Percentiles rank a stretch among this genome's conserved stretches.
Conservation (phyloP, 2,329 filamentous ascomycete species). For the Lachnellula hyalina region DNA sequence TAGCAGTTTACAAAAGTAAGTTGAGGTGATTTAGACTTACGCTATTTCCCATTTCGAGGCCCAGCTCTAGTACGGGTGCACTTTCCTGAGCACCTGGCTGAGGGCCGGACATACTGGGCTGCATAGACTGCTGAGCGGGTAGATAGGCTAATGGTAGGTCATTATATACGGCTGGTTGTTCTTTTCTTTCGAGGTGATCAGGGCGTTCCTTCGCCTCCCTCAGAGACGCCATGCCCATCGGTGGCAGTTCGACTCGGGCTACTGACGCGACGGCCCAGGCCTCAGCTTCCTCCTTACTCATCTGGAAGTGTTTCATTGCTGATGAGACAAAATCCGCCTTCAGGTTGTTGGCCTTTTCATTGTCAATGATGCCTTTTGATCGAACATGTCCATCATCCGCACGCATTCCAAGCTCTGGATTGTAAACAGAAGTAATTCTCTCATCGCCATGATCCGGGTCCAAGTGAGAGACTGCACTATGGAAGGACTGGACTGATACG, state of each 20-base stretch:
- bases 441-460: background rate
- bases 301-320: background rate
- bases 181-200: too few relatives aligned
- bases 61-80: slow-evolving; percentile 12
- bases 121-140: slow-evolving; percentile 62
- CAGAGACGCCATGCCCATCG: background rate
- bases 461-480: background rate
- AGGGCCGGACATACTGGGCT: slow-evolving; percentile 44
- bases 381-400: background rate
- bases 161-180: slow-evolving; percentile 22
- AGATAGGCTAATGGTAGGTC: slow-evolving; percentile 58
- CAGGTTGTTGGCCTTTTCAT: background rate
- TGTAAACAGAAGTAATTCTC: background rate
- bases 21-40: too few relatives aligned
- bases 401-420: background rate
- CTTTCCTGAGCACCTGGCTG: slow-evolving; percentile 29
- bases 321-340: background rate
- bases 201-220: background rate
- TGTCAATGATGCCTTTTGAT: background rate
- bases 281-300: background rate
- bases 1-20: too few relatives aligned
- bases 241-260: background rate
- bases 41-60: too few relatives aligned
- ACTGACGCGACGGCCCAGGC: background rate
- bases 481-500: background rate